Percentiles rank a stretch among this genome's conserved stretches.
phyloP scores from a whole-genome alignment of 2,329 filamentous ascomycete species.

The Phialophora expanda region DNA sequence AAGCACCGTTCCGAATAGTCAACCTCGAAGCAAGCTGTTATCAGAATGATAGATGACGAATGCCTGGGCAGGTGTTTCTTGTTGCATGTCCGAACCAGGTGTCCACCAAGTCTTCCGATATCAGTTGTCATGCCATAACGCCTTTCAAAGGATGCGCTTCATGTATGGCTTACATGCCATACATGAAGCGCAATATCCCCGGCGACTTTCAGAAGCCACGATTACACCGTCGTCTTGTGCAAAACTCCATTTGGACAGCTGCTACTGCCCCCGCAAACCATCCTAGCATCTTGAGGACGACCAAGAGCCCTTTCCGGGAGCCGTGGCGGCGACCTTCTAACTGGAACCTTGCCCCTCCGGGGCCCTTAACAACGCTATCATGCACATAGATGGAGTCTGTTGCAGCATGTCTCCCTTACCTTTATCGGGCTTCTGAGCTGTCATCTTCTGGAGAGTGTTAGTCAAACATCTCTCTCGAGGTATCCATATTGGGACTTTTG shows the following conservation, averaged over 20 bases:
- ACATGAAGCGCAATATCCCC: neutral
- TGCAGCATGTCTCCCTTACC: neutral
- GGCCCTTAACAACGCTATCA: neutral
- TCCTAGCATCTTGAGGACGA: neutral
- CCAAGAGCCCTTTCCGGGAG: neutral
- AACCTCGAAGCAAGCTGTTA: neutral
- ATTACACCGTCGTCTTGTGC: neutral
- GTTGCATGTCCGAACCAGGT: neutral
- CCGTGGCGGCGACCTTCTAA: neutral
- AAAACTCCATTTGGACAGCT: neutral
- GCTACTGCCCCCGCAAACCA: neutral
- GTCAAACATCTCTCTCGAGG: slow-evolving; percentile 1
- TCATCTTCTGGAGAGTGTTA: neutral
- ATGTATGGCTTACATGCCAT: neutral
- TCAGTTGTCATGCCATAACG: neutral
- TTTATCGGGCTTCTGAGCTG: neutral
- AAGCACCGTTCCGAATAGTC: neutral
- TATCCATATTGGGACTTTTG: slow-evolving; percentile 4
- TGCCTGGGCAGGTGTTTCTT: neutral
- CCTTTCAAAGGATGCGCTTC: neutral
- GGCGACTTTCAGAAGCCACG: neutral
- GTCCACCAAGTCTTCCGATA: neutral
- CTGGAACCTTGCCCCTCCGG: too few relatives aligned
- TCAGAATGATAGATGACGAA: neutral
- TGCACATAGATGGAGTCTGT: neutral